Evolutionary conservation across 257 asterid genomes (phyloP), one percentile per base, ranked within the genome.

Genomic region (Nicotiana noctiflora): DNA sequence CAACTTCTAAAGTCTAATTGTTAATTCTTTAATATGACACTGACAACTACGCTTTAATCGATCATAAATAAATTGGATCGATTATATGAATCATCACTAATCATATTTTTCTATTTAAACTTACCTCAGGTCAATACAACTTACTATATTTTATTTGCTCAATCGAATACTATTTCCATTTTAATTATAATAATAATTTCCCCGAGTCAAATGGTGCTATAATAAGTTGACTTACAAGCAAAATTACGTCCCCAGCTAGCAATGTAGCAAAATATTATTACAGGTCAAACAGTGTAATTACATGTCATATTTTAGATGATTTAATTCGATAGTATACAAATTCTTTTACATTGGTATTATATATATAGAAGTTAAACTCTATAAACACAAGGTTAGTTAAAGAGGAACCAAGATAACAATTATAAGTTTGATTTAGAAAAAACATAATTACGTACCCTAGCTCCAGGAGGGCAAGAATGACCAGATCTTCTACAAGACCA

Each of bases 381-480:
- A 52, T 51, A 51, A 13, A 13, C 2, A 13, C 6, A 52, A 12
- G n/a, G 5, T 14, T 51, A 51, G 13, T 4, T 51, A 12, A 37
- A 40, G 57, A 52, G n/a, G n/a, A 52, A 52, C 57, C 57, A 3
- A 52, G 57, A 3, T 52, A 51, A 1, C 57, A 12, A 52, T 52
- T 14, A 52, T 52, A 6, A 53, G 21, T 53, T 53, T 53, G 60
- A 65, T 29, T 5, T 27, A 12, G 29, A 29, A 23, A 23, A 5
- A 51, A 11, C 2, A 6, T 29, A 4, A 76, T 76, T 15, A 29
- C 49, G 17, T 88, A 91, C 98, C 91, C 91, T 90, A 15, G 97
- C 92, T 62, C 97, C 97, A 34, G 31, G 46, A 0, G 97, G 97
- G 77, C 98, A 94, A 31, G 64, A 59, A 46, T 40, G 83, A 17